Base-by-base conservation (phyloP, 139 green algal genomes). In the Chlamydomonas sp. region DNA sequence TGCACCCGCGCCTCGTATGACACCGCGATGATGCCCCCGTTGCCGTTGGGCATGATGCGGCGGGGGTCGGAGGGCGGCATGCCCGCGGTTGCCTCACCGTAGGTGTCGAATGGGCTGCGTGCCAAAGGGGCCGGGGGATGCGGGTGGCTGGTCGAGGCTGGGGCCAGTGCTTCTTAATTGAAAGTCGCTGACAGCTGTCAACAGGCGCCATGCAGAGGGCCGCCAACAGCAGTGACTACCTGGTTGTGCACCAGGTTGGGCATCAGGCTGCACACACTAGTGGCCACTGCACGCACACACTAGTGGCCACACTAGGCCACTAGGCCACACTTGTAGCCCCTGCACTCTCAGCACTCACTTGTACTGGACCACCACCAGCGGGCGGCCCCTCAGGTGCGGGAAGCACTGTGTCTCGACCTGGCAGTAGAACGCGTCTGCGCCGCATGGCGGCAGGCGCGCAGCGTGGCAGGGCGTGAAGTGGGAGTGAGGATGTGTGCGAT, bases 1-100 rank as follows among this genome's bases (percentile, higher is more conserved):
- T 33, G 60, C 1, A 62, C 66, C 0, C 88, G 71, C 1, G 88
- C 83, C 61, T 81, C 81, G 64, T 92, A 94, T 29, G 72, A 80
- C 0, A 91, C 80, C 1, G 89, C 89, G 29, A 95, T 95, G 65
- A 95, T 78, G 33, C 70, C 80, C 49, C 88, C 84, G 35, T 90
- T 91, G 16, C 54, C 34, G 54, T 20, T 20, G 26, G 10, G 54
- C 54, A 64, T 64, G 54, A 64, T 64, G 54, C 54, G 54, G 26
- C 24, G 24, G 8, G 24, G 22, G 54, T 64, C 54, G 16, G 54
- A 33, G 22, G 54, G 24, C n/a, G n/a, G n/a, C 22, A 10, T 10
- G 54, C 24, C 54, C 26, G 54, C 8, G 54, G 54, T 6, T 33
- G 54, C 30, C 24, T 30, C 26, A 26, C 26, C 54, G 34, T 64